These are phyloP conservation scores for Vitis hybrid DNA, from an alignment of 177 flowering plant genomes.

Conservation along the genomic window DNA sequence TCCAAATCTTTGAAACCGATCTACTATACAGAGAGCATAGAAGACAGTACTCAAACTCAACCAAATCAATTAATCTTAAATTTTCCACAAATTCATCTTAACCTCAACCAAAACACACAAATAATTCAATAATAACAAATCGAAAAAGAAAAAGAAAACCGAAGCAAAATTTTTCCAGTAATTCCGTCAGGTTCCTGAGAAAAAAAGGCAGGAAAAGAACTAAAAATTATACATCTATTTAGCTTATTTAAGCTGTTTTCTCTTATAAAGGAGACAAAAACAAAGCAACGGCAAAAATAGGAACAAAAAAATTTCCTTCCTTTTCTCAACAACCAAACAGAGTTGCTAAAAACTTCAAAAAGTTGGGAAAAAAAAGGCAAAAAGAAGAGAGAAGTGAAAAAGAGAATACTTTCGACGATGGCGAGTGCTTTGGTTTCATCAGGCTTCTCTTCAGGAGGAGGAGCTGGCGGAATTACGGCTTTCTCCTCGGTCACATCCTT, in stretches of 20 bases:
- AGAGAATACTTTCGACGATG: constrained; percentile 34
- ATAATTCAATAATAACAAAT: too few relatives aligned
- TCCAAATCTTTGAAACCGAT: too few relatives aligned
- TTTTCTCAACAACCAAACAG: background rate
- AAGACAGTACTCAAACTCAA: too few relatives aligned
- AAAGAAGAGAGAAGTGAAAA: background rate
- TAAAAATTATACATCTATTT: background rate
- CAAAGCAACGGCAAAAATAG: background rate
- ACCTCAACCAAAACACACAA: too few relatives aligned
- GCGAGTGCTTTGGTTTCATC: constrained; percentile 43
- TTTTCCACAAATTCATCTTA: too few relatives aligned
- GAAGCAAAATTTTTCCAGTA: too few relatives aligned
- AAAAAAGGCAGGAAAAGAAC: too few relatives aligned
- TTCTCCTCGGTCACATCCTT: constrained; percentile 48
- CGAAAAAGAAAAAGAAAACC: too few relatives aligned
- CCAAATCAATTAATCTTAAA: too few relatives aligned
- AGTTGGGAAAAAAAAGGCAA: background rate
- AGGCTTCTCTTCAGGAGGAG: constrained; percentile 34
- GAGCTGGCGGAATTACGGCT: constrained; percentile 28
- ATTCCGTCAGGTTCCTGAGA: too few relatives aligned
- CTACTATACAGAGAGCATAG: too few relatives aligned
- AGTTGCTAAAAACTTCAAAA: background rate
- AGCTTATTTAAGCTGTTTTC: background rate
- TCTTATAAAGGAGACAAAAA: background rate
- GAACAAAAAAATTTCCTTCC: background rate